Evolutionary conservation across 768 basidiomycete species (phyloP), one percentile per base, ranked within the genome.

Genomic region (Coprinopsis sp.): DNA sequence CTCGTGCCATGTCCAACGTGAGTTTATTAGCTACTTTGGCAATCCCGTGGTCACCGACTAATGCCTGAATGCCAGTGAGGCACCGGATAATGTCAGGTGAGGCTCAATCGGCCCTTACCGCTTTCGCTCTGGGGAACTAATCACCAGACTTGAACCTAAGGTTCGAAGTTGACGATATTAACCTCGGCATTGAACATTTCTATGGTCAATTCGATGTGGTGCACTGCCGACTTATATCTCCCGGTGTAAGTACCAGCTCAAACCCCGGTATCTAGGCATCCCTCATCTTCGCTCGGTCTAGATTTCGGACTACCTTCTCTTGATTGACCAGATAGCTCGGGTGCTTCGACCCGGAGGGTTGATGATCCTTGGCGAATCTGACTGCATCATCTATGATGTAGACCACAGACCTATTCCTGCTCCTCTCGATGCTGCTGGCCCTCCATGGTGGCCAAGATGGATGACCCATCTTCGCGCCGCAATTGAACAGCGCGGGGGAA

Each of bases 141-240:
- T n/a, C n/a, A n/a, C n/a, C n/a, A n/a, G n/a, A n/a, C n/a, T n/a
- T n/a, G n/a, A n/a, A n/a, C n/a, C n/a, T n/a, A n/a, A 89, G 87
- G 69, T 86, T 81, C 55, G 87, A 91, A 63, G 76, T 89, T 6
- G 88, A 90, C 60, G 87, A 91, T 60, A 81, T 89, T 58, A 91
- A 91, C 64, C 76, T 89, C 13, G 87, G 88, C 2, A 68, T 91
- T n/a, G 83, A 88, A 55, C 88, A 91, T 64, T 89, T 82, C 61
- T 87, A 83, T 58, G 82, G 81, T 5, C 75, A 82, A 49, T 90
- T 88, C 66, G 76, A 90, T 56, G 82, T 84, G 12, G 84, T 85
- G 0, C 87, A 89, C 56, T 76, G 78, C 27, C 79, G 82, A 21
- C 73, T 89, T 30, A 76, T 90, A 46, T 74, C 82, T 2, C 79